A percentile compares a stretch with the other conserved stretches of the same genome.
phyloP scores from a whole-genome alignment of 1,284 basidiomycete genomes.

The Vanrija pseudolonga region DNA sequence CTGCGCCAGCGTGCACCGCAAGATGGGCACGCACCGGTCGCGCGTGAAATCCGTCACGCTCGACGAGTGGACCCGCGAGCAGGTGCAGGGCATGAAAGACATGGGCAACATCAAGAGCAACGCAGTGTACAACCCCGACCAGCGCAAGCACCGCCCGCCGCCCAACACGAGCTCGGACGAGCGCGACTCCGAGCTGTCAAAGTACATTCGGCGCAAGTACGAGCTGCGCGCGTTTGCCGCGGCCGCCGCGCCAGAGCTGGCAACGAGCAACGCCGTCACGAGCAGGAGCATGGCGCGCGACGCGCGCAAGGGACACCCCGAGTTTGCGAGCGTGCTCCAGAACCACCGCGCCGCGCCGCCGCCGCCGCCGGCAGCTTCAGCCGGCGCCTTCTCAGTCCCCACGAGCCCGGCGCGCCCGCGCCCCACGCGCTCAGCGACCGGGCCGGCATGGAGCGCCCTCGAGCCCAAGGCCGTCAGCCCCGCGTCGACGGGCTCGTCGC shows the following conservation, averaged over 20 bases:
- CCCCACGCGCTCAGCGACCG: too few species aligned
- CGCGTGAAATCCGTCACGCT: conserved; percentile 48
- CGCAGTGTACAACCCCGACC: conserved; percentile 45
- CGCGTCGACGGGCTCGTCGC: not conserved
- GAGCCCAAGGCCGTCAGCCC: not conserved
- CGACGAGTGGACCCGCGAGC: conserved; percentile 48
- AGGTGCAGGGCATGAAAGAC: conserved; percentile 35
- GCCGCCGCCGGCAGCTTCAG: too few species aligned
- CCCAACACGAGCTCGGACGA: conserved; percentile 32
- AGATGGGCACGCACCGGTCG: conserved; percentile 47
- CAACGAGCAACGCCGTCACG: conserved; percentile 7
- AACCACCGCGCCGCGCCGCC: too few species aligned
- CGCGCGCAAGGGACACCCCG: not conserved
- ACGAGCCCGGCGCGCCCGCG: too few species aligned
- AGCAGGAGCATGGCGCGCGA: conserved; percentile 10
- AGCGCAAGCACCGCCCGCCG: conserved; percentile 39
- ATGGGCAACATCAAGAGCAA: conserved; percentile 45
- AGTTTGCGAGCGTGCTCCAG: too few species aligned
- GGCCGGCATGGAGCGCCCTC: too few species aligned
- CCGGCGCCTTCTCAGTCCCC: too few species aligned
- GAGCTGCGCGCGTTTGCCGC: conserved; percentile 43
- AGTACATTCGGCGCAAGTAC: conserved; percentile 47
- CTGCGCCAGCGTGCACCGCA: conserved; percentile 44
- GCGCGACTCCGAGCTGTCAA: conserved; percentile 45
- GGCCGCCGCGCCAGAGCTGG: conserved; percentile 13